A percentile compares a stretch with the other conserved stretches of the same genome.
Evolutionary conservation across 768 basidiomycete species (phyloP).

Genomic region (Macrolepiota albuminosa): DNA sequence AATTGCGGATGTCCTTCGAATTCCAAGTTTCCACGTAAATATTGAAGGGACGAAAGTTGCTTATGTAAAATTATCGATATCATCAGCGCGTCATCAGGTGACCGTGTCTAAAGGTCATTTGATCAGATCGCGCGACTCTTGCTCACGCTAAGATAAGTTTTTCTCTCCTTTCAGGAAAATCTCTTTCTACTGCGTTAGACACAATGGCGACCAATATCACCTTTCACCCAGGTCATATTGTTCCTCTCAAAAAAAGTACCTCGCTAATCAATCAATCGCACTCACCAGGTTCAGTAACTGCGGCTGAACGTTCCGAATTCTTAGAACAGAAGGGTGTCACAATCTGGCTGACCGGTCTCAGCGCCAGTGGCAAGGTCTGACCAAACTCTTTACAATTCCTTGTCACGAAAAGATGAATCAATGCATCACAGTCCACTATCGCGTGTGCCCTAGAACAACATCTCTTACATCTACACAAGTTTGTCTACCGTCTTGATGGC

Average conservation of each 20-base stretch:
- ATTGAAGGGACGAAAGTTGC: not conserved
- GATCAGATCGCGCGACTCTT: constrained; percentile 18
- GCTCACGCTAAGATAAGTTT: constrained; percentile 7
- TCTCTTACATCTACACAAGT: constrained; percentile 80
- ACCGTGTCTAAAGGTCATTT: constrained; percentile 4
- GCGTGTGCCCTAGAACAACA: constrained; percentile 97
- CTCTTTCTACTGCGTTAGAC: not conserved
- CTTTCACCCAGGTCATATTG: constrained; percentile 33
- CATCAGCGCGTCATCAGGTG: not conserved
- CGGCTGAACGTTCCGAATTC: constrained; percentile 59
- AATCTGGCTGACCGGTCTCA: constrained; percentile 95
- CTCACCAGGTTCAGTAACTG: constrained; percentile 61
- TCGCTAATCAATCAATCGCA: constrained; percentile 5
- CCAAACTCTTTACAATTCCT: not conserved
- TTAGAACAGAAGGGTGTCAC: constrained; percentile 84
- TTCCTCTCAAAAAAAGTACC: not conserved
- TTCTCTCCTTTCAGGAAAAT: not conserved
- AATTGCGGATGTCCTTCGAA: too few species aligned
- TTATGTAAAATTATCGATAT: not conserved
- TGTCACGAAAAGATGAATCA: not conserved
- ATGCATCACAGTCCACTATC: constrained; percentile 74
- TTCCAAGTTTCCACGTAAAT: not conserved
- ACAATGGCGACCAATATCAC: constrained; percentile 54
- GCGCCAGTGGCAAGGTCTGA: constrained; percentile 88
- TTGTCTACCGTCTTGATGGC: constrained; percentile 90